A percentile compares a stretch with the other conserved stretches of the same genome.
These are phyloP conservation scores for Diplodia corticola DNA, from an alignment of 2,329 filamentous ascomycete genomes.

Conservation along the genomic window DNA sequence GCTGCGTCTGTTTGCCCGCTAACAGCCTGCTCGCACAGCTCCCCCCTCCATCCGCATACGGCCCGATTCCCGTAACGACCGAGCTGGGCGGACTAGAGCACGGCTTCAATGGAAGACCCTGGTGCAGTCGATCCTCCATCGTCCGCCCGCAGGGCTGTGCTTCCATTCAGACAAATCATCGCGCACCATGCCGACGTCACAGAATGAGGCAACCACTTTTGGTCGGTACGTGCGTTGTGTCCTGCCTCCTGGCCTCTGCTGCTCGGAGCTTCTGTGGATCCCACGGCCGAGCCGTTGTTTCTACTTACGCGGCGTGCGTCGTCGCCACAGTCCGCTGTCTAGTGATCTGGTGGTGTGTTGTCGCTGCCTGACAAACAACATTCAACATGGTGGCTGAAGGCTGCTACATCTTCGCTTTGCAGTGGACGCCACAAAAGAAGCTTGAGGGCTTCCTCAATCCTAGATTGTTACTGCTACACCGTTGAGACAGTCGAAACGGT, in stretches of 20 bases:
- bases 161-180: neutral
- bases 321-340: neutral
- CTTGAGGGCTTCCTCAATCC: neutral
- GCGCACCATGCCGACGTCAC: neutral
- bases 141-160: neutral
- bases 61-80: neutral
- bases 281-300: neutral
- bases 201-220: constrained; percentile 1
- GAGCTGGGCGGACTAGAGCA: neutral
- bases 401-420: neutral
- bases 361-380: neutral
- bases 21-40: neutral
- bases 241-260: neutral
- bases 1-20: neutral
- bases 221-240: neutral
- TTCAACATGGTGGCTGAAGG: neutral
- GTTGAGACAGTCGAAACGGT: neutral
- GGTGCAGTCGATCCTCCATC: neutral
- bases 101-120: constrained; percentile 1
- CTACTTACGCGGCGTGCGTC: neutral
- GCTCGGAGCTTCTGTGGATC: constrained; percentile 7
- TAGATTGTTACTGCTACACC: neutral
- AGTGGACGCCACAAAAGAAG: neutral
- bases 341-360: neutral
- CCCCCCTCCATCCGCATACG: neutral